phyloP scores from a whole-genome alignment of 768 basidiomycete genomes.

The Mycena albidolilacea region DNA sequence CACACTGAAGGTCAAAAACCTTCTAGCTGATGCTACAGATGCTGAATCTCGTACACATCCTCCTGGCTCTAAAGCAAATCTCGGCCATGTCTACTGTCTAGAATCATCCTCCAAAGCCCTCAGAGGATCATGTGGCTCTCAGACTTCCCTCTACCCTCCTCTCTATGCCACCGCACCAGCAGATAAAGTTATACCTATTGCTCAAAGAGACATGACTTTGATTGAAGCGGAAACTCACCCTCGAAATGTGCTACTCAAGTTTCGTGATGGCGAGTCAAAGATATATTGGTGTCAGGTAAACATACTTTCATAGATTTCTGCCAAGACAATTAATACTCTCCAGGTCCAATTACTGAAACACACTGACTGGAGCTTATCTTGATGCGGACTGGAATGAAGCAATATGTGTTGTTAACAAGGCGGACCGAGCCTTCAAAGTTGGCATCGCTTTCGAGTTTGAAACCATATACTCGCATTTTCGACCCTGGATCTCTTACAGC shows the following conservation, averaged over 20 bases:
- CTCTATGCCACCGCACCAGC: not conserved
- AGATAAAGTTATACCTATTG: not conserved
- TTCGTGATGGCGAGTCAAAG: not conserved
- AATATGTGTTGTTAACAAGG: too few relatives aligned
- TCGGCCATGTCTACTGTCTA: not conserved
- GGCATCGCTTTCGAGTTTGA: not conserved
- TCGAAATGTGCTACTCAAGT: not conserved
- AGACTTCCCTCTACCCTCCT: not conserved
- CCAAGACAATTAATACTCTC: too few relatives aligned
- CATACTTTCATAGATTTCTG: too few relatives aligned
- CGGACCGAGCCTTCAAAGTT: not conserved
- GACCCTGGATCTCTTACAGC: not conserved
- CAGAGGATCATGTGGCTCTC: not conserved
- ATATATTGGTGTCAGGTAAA: too few relatives aligned
- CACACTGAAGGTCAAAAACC: not conserved
- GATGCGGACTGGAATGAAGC: too few relatives aligned
- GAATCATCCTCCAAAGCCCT: not conserved
- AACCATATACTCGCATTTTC: not conserved
- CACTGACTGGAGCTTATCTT: too few relatives aligned
- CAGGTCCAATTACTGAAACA: too few relatives aligned
- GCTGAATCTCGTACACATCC: not conserved
- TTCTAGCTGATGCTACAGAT: not conserved
- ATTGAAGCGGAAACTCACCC: not conserved
- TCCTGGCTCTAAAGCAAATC: not conserved
- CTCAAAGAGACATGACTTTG: not conserved